phyloP scores from a whole-genome alignment of 305 asterid genomes.

The Fraxinus xanthoxyloides region DNA sequence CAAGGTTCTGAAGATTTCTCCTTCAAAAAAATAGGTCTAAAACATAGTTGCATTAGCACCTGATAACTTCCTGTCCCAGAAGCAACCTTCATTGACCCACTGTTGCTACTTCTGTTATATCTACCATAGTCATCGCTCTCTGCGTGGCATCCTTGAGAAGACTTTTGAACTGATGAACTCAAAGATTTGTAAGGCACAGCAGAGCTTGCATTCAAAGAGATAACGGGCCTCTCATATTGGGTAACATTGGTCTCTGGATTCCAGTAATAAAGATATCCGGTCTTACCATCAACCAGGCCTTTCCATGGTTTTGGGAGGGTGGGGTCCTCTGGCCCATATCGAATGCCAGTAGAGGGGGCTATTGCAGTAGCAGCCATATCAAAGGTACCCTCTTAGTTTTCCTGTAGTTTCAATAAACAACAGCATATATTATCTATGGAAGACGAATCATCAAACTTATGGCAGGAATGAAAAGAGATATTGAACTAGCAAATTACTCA shows the following conservation, averaged over 20 bases:
- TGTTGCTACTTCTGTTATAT: constrained; percentile 44
- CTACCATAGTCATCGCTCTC: constrained; percentile 38
- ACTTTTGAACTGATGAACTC: constrained; percentile 65
- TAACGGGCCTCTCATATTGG: constrained; percentile 80
- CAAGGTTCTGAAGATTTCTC: background rate
- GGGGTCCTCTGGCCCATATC: constrained; percentile 95
- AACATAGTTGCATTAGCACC: constrained; percentile 34
- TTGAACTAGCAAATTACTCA: background rate
- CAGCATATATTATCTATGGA: background rate
- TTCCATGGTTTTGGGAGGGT: constrained; percentile 93
- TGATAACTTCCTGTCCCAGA: constrained; percentile 44
- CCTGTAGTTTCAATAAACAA: constrained; percentile 25
- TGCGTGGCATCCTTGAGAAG: constrained; percentile 40
- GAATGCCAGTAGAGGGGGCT: constrained; percentile 46
- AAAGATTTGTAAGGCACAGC: constrained; percentile 44
- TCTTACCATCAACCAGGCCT: constrained; percentile 82
- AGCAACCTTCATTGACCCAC: constrained; percentile 40
- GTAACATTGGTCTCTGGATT: constrained; percentile 93
- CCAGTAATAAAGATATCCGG: constrained; percentile 95
- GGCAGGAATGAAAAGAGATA: background rate
- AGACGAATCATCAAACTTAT: background rate
- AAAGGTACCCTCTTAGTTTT: constrained; percentile 21
- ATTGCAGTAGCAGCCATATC: constrained; percentile 70
- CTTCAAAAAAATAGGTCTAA: background rate
- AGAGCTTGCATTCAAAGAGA: constrained; percentile 35